Evolutionary conservation across 2,329 filamentous ascomycete species (phyloP), one percentile per base, ranked within the genome.

Genomic region (Fusarium siculi): DNA sequence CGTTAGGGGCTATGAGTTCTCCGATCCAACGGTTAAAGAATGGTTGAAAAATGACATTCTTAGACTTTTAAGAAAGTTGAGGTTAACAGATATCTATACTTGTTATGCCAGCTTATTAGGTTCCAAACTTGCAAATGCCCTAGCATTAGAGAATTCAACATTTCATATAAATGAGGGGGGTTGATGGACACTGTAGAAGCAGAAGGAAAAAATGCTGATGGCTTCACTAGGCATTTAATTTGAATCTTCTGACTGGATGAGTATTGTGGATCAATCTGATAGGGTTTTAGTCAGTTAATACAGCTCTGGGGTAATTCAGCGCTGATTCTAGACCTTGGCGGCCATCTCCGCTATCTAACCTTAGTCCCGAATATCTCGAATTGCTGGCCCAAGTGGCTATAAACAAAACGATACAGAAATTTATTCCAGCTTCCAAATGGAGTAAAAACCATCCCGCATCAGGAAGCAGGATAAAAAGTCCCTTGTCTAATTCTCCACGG

Each of bases 381-480:
- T n/a, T 12, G 9, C 18, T 11, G 10, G 21, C 19, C 5, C 9
- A 9, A 49, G 4, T 50, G 18, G 19, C 14, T 4, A 28, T n/a
- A n/a, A 28, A 28, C 14, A 39, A n/a, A 39, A 7, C 5, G 8
- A n/a, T 28, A 16, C 3, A 16, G 23, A 53, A 28, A 12, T 18
- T 28, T 6, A 19, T 28, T 21, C 16, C 19, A 53, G 14, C 50
- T 18, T 7, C 7, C 15, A n/a, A 5, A 19, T 53, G 34, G 34
- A 53, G 34, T 32, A 16, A 9, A 14, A n/a, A 18, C 34, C 50
- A 53, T 39, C 7, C 50, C 50, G 23, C 21, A 63, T 63, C 42
- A n/a, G 53, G 60, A 63, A 63, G 42, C 53, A 47, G 40, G 40
- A 23, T 40, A 63, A 59, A 63, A 63, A 53, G 60, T 63, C 42